Evolutionary conservation across 352 stramenopile genomes (phyloP).

Genomic region (Pythium monospermum): DNA sequence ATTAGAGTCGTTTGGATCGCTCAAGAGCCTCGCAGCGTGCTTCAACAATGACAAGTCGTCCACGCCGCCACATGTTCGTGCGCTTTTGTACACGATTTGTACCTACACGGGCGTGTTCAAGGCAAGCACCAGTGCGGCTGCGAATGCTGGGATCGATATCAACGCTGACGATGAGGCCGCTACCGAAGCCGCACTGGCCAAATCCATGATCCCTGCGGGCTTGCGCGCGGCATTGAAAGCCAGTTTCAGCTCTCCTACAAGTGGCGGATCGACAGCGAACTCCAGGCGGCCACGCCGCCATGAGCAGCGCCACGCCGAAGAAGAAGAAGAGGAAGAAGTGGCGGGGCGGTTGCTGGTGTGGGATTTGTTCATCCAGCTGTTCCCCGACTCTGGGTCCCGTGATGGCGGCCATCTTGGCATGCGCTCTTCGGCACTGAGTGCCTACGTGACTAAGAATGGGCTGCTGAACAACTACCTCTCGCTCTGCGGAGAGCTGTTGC

Average conservation of each 20-base stretch:
- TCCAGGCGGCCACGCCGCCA: constrained; percentile 33
- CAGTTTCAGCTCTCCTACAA: constrained; percentile 28
- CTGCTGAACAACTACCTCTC: constrained; percentile 64
- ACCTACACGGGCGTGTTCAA: constrained; percentile 44
- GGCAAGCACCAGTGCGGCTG: constrained; percentile 6
- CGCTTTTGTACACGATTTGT: constrained; percentile 58
- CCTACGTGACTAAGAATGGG: constrained; percentile 50
- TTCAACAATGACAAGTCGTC: constrained; percentile 57
- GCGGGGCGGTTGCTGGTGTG: constrained; percentile 59
- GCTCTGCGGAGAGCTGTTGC: constrained; percentile 55
- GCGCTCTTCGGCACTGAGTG: constrained; percentile 67
- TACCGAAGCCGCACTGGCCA: constrained; percentile 59
- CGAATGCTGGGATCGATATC: constrained; percentile 44
- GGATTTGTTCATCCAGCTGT: constrained; percentile 81
- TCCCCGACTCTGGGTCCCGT: constrained; percentile 36
- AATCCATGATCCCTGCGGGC: constrained; percentile 56
- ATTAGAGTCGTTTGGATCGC: constrained; percentile 53
- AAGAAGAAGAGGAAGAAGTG: constrained; percentile 50
- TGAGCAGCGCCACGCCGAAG: constrained; percentile 26
- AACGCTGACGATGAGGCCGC: constrained; percentile 75
- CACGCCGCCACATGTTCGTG: constrained; percentile 35
- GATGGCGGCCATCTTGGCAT: constrained; percentile 26
- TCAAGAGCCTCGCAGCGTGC: constrained; percentile 49
- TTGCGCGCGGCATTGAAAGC: constrained; percentile 54
- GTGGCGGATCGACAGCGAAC: neutral